These are phyloP conservation scores for Lachancea thermotolerans DNA, from an alignment of 805 yeast genomes.

Conservation along the genomic window DNA sequence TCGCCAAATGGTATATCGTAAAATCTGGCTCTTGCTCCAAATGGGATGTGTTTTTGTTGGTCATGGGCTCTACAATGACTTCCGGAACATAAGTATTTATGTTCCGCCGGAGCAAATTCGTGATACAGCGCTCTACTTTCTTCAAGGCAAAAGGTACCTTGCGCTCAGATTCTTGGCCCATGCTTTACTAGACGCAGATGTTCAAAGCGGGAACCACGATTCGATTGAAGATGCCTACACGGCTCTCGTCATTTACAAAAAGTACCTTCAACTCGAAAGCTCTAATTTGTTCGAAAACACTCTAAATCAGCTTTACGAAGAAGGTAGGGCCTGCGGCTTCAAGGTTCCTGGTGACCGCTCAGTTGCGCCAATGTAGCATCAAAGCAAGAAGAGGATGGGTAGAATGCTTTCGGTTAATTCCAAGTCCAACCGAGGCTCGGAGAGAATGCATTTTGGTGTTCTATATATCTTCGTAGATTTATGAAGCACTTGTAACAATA, in stretches of 20 bases:
- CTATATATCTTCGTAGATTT: too few species aligned
- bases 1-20: slow-evolving; percentile 75
- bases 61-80: slow-evolving; percentile 87
- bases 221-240: slow-evolving; percentile 93
- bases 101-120: slow-evolving; percentile 82
- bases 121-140: slow-evolving; percentile 79
- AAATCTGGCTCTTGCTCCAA: slow-evolving; percentile 83
- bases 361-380: not conserved
- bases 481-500: too few species aligned
- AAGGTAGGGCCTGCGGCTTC: slow-evolving; percentile 41
- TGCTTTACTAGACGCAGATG: slow-evolving; percentile 62
- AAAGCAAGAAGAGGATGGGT: not conserved
- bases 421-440: too few species aligned
- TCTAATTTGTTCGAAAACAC: slow-evolving; percentile 54
- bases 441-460: too few species aligned
- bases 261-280: slow-evolving; percentile 55
- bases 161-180: slow-evolving; percentile 84
- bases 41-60: slow-evolving; percentile 91
- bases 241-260: slow-evolving; percentile 71
- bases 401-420: too few species aligned
- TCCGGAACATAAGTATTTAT: slow-evolving; percentile 84
- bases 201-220: slow-evolving; percentile 92
- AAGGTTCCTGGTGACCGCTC: slow-evolving; percentile 23
- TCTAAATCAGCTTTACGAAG: slow-evolving; percentile 61
- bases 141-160: slow-evolving; percentile 69